Evolutionary conservation across 495 filamentous ascomycete species (phyloP).

Genomic region (Endocarpon pusillum): DNA sequence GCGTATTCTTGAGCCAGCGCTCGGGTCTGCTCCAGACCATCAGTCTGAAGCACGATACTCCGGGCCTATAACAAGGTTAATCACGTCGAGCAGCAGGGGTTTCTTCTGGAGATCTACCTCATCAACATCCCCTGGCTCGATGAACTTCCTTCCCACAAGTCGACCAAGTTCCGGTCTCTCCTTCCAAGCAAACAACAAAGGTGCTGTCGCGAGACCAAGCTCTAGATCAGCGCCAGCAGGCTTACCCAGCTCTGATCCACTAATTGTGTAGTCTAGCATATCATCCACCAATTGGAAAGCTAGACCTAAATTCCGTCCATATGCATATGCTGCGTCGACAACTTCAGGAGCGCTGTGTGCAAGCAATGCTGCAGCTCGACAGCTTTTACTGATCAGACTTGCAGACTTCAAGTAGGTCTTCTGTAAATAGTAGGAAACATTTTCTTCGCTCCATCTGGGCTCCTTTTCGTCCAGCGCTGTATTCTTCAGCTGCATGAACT

Average conservation of each 20-base stretch:
- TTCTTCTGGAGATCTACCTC: conserved; percentile 47
- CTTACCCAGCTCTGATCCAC: conserved; percentile 72
- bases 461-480: conserved; percentile 71
- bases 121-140: conserved; percentile 62
- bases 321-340: conserved; percentile 78
- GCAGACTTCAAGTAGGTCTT: conserved; percentile 98
- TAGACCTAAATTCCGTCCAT: conserved; percentile 81
- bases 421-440: conserved; percentile 86
- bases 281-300: conserved; percentile 98
- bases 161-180: conserved; percentile 66
- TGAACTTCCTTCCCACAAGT: conserved; percentile 84
- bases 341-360: conserved; percentile 60
- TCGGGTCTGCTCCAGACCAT: conserved; percentile 80
- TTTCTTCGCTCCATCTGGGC: conserved; percentile 69
- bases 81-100: conserved; percentile 3
- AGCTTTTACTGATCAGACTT: conserved; percentile 87
- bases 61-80: conserved; percentile 44
- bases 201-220: conserved; percentile 87
- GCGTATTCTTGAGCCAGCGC: conserved; percentile 79
- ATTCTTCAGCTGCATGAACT: conserved; percentile 99
- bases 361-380: conserved; percentile 73
- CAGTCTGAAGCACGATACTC: conserved; percentile 60
- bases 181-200: conserved; percentile 92
- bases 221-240: conserved; percentile 89
- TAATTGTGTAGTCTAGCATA: conserved; percentile 90